A percentile compares a stretch with the other conserved stretches of the same genome.
Evolutionary conservation across 2,329 filamentous ascomycete species (phyloP).

Genomic region (Ophiocordyceps sinensis): DNA sequence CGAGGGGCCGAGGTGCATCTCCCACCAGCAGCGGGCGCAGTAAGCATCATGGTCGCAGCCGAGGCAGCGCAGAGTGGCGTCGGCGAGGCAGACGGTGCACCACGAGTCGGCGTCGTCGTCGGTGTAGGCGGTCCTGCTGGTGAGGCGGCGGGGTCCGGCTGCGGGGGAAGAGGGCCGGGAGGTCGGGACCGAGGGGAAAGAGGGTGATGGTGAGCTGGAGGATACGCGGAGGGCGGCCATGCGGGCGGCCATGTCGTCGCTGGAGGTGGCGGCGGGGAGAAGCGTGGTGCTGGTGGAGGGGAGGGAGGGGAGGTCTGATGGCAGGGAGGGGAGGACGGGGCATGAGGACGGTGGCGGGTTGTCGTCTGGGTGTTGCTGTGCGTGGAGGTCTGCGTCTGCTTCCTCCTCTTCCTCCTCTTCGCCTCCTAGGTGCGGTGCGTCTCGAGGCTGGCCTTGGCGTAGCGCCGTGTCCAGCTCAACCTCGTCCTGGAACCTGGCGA

Average conservation of each 20-base stretch:
- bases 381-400: not conserved
- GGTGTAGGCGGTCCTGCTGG: slow-evolving; percentile 31
- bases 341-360: slow-evolving; percentile 1
- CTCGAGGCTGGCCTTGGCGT: slow-evolving; percentile 1
- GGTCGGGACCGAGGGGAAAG: slow-evolving; percentile 35
- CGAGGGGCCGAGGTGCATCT: slow-evolving; percentile 58
- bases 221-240: slow-evolving; percentile 35
- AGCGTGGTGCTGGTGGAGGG: slow-evolving; percentile 8
- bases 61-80: slow-evolving; percentile 57
- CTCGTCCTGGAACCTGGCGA: slow-evolving; percentile 33
- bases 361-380: not conserved
- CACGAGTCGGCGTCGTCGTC: slow-evolving; percentile 63
- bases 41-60: slow-evolving; percentile 63
- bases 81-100: slow-evolving; percentile 73
- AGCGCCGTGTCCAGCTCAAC: slow-evolving; percentile 18
- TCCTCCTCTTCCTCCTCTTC: not conserved
- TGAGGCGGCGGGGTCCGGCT: slow-evolving; percentile 25
- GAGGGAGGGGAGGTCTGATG: slow-evolving; percentile 25
- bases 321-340: slow-evolving; percentile 29
- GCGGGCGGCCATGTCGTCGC: slow-evolving; percentile 33
- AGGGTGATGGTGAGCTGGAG: slow-evolving; percentile 8
- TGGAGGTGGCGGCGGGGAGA: slow-evolving; percentile 12
- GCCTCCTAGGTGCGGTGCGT: not conserved
- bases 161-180: slow-evolving; percentile 17
- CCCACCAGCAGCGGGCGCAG: slow-evolving; percentile 65